Evolutionary conservation across 2,329 filamentous ascomycete species (phyloP).

Genomic region (Diaporthe capsici): DNA sequence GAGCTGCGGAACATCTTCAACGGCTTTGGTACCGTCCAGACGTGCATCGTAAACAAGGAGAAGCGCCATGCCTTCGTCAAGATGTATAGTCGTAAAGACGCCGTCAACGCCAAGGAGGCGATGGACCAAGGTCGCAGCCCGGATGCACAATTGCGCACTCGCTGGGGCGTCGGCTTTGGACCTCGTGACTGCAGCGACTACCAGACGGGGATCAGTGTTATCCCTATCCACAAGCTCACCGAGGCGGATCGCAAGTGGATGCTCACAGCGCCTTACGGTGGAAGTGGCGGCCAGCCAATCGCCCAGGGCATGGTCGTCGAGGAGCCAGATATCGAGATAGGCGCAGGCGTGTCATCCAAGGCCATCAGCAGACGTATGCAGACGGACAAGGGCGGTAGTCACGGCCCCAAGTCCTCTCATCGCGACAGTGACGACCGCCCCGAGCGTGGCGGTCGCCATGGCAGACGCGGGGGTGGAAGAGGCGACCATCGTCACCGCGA

Average conservation of each 20-base stretch:
- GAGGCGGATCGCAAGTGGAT: conserved; percentile 99
- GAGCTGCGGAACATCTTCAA: conserved; percentile 87
- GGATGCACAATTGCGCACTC: conserved; percentile 84
- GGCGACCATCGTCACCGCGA: conserved; percentile 47
- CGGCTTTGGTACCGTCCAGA: conserved; percentile 90
- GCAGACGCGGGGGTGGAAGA: conserved; percentile 39
- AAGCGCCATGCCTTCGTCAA: conserved; percentile 99
- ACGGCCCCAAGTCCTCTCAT: conserved; percentile 75
- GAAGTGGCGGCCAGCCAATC: conserved; percentile 87
- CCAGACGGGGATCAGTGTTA: conserved; percentile 89
- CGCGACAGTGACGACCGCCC: conserved; percentile 50
- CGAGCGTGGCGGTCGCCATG: conserved; percentile 43
- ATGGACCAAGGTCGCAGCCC: conserved; percentile 86
- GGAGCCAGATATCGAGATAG: conserved; percentile 98
- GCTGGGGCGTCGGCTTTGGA: conserved; percentile 98
- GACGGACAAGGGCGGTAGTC: conserved; percentile 75
- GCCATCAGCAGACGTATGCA: conserved; percentile 79
- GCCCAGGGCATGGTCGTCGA: conserved; percentile 90
- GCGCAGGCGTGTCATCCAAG: conserved; percentile 96
- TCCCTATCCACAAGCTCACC: conserved; percentile 92
- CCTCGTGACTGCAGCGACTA: conserved; percentile 98
- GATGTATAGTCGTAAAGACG: conserved; percentile 92
- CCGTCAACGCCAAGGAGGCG: conserved; percentile 84
- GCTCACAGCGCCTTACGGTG: conserved; percentile 91
- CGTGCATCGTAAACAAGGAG: conserved; percentile 97